Percentiles rank a stretch among this genome's conserved stretches.
These are phyloP conservation scores for Lentinus brumalis DNA, from an alignment of 768 basidiomycete genomes.

Conservation along the genomic window DNA sequence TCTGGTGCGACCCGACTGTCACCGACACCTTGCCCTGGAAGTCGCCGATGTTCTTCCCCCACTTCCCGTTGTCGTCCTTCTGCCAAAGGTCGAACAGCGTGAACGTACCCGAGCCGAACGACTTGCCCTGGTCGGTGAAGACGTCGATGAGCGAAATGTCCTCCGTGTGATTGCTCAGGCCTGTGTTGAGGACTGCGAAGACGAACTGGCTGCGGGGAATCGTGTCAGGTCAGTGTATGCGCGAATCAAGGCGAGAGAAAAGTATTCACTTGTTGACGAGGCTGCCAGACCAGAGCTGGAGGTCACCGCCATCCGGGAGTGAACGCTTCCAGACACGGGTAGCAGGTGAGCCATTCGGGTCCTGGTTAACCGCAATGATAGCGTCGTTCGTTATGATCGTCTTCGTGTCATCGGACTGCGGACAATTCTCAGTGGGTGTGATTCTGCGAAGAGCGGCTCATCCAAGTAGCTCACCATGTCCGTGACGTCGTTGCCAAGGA, in stretches of 20 bases:
- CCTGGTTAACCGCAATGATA: slow-evolving; percentile 39
- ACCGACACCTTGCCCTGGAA: slow-evolving; percentile 24
- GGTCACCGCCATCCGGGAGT: slow-evolving; percentile 28
- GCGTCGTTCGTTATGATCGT: slow-evolving; percentile 41
- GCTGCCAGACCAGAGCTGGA: slow-evolving; percentile 37
- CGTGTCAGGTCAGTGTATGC: neutral
- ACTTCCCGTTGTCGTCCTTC: slow-evolving; percentile 27
- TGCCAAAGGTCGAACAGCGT: slow-evolving; percentile 39
- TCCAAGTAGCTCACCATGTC: slow-evolving; percentile 32
- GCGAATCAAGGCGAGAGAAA: neutral
- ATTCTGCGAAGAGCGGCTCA: too few relatives aligned
- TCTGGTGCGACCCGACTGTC: slow-evolving; percentile 32
- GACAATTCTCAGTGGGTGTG: neutral
- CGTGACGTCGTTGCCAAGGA: slow-evolving; percentile 43
- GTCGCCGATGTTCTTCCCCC: slow-evolving; percentile 30
- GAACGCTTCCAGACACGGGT: slow-evolving; percentile 37
- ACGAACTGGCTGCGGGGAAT: slow-evolving; percentile 28
- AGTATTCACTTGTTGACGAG: slow-evolving; percentile 34
- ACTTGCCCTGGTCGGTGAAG: slow-evolving; percentile 34
- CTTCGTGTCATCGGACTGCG: slow-evolving; percentile 36
- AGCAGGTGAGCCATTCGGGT: slow-evolving; percentile 33
- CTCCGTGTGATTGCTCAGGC: slow-evolving; percentile 31
- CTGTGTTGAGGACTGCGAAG: slow-evolving; percentile 39
- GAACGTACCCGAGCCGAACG: slow-evolving; percentile 26
- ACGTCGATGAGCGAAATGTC: slow-evolving; percentile 34